A percentile compares a stretch with the other conserved stretches of the same genome.
These are phyloP conservation scores for Fusarium chaquense DNA, from an alignment of 2,329 filamentous ascomycete species.

Conservation along the genomic window DNA sequence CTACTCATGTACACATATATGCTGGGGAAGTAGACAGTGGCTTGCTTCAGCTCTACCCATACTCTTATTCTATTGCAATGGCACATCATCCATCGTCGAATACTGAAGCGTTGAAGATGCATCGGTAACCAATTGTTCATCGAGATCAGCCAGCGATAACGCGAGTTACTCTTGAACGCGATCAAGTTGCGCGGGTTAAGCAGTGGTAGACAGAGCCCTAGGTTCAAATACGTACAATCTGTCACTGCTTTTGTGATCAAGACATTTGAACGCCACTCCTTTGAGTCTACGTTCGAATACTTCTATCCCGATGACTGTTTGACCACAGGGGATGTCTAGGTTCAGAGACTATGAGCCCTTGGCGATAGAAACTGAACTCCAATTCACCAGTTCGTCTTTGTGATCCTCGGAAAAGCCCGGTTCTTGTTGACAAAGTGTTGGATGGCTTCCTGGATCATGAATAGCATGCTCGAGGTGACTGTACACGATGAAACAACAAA, in stretches of 20 bases:
- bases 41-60: rapidly evolving
- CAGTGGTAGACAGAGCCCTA: background rate
- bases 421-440: background rate
- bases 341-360: background rate
- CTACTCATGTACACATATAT: background rate
- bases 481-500: background rate
- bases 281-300: background rate
- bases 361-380: background rate
- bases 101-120: background rate
- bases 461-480: background rate
- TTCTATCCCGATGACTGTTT: background rate
- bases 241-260: background rate
- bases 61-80: background rate
- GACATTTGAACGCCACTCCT: background rate
- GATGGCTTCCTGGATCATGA: background rate
- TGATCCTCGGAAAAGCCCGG: too few species aligned
- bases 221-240: background rate
- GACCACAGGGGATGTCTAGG: background rate
- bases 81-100: background rate
- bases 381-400: background rate
- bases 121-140: background rate
- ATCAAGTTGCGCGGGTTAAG: background rate
- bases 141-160: too few species aligned
- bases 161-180: background rate
- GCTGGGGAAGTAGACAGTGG: background rate